Evolutionary conservation across 2,329 filamentous ascomycete genomes (phyloP).

Genomic region (Trichophyton equinum): DNA sequence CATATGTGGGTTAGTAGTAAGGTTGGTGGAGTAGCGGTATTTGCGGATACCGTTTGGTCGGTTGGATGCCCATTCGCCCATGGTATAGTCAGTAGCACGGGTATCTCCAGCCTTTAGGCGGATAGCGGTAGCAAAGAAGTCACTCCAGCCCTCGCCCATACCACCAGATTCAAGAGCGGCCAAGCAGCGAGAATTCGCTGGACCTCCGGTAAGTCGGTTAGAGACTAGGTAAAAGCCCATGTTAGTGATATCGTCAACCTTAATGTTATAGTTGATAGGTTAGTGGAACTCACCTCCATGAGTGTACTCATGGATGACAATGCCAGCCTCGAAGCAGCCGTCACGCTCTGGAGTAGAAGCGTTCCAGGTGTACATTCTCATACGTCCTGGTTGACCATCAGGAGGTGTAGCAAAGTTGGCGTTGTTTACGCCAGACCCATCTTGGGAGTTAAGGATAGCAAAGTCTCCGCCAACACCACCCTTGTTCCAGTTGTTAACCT

Average conservation of each 20-base stretch:
- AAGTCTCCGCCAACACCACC: conserved; percentile 11
- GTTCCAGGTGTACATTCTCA: conserved; percentile 13
- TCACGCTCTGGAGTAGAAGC: conserved; percentile 8
- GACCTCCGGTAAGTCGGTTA: conserved; percentile 11
- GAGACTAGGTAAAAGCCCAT: conserved; percentile 5
- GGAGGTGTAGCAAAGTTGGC: conserved; percentile 13
- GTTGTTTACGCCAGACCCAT: conserved; percentile 11
- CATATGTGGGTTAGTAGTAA: conserved; percentile 10
- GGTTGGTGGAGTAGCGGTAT: conserved; percentile 10
- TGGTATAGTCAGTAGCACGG: conserved; percentile 9
- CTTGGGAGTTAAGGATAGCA: conserved; percentile 11
- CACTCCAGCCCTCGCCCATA: conserved; percentile 13
- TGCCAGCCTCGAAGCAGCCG: conserved; percentile 11
- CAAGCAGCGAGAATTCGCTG: conserved; percentile 10
- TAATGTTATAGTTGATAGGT: background rate
- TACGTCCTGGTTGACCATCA: conserved; percentile 12
- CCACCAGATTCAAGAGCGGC: conserved; percentile 10
- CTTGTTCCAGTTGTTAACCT: conserved; percentile 9
- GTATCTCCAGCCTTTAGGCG: conserved; percentile 8
- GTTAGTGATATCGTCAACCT: background rate
- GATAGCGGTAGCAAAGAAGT: conserved; percentile 10
- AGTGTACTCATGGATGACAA: conserved; percentile 12
- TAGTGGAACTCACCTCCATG: conserved; percentile 9
- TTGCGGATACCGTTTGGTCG: conserved; percentile 7
- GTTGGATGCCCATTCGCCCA: conserved; percentile 9